Conservation (phyloP, 495 filamentous ascomycete genomes). For the Diplogelasinospora grovesii region DNA sequence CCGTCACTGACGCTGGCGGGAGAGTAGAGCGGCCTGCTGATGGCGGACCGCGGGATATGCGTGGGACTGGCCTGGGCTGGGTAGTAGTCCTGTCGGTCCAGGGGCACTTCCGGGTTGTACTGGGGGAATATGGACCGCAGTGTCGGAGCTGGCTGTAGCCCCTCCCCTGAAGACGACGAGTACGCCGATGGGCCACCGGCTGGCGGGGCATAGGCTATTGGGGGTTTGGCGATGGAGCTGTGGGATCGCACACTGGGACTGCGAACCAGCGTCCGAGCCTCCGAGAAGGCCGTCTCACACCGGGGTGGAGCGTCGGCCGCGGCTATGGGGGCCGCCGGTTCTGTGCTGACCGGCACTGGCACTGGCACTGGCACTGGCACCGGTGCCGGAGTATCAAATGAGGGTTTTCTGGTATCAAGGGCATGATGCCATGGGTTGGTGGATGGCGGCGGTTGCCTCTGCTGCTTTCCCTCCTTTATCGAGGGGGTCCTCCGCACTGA, state of each 20-base stretch:
- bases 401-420: conserved; percentile 13
- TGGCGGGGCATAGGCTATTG: conserved; percentile 24
- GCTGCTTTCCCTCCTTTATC: conserved; percentile 30
- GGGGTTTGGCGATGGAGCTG: conserved; percentile 43
- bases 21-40: conserved; percentile 51
- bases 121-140: conserved; percentile 65
- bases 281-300: conserved; percentile 44
- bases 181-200: conserved; percentile 16
- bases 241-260: conserved; percentile 40
- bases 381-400: conserved; percentile 1
- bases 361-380: conserved; percentile 8
- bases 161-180: conserved; percentile 11
- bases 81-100: conserved; percentile 63
- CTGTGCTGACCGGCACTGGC: conserved; percentile 17
- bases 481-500: conserved; percentile 29
- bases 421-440: conserved; percentile 30
- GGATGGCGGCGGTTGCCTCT: conserved; percentile 21
- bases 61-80: conserved; percentile 50
- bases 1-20: conserved; percentile 31
- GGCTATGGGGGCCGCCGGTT: conserved; percentile 20
- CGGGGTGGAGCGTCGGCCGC: conserved; percentile 32
- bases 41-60: conserved; percentile 48
- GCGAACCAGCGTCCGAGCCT: conserved; percentile 43
- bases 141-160: conserved; percentile 23
- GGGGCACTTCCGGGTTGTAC: conserved; percentile 66